Conservation (phyloP, 176 grass and related monocot genomes). For the Avena sativa region DNA sequence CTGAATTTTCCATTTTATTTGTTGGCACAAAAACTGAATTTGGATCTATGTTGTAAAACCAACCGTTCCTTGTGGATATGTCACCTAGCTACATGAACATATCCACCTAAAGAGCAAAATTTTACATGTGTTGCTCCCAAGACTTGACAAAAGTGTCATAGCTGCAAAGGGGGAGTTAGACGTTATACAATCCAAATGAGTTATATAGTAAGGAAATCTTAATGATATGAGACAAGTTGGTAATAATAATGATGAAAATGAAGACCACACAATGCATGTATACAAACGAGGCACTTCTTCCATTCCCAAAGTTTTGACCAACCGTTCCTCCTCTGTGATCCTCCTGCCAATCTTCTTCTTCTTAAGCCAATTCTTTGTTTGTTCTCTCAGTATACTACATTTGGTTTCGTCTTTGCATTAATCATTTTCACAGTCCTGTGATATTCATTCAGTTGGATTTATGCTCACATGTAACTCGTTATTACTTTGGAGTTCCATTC, state of each 20-base stretch:
- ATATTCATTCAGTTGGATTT: too few species aligned
- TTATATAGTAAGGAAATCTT: background rate
- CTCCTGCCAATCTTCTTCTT: background rate
- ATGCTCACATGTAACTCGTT: too few species aligned
- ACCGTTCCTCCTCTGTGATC: background rate
- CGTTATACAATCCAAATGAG: too few species aligned
- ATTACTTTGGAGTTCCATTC: too few species aligned
- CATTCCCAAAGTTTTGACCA: background rate
- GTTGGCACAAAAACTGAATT: background rate
- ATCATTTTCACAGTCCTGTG: background rate
- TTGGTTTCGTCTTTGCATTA: background rate
- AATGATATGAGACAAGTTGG: background rate
- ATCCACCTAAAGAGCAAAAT: too few species aligned
- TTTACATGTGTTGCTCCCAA: too few species aligned
- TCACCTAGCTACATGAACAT: too few species aligned
- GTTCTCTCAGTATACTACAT: background rate
- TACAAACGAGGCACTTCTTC: rapidly evolving
- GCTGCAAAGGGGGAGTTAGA: too few species aligned
- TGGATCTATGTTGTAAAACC: too few species aligned
- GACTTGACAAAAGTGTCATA: too few species aligned
- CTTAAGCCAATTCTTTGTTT: background rate
- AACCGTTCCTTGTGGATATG: too few species aligned
- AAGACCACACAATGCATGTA: background rate
- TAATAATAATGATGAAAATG: background rate
- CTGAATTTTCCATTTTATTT: background rate